Evolutionary conservation across 352 stramenopile genomes (phyloP).

Genomic region (Phytopythium mirpurense): DNA sequence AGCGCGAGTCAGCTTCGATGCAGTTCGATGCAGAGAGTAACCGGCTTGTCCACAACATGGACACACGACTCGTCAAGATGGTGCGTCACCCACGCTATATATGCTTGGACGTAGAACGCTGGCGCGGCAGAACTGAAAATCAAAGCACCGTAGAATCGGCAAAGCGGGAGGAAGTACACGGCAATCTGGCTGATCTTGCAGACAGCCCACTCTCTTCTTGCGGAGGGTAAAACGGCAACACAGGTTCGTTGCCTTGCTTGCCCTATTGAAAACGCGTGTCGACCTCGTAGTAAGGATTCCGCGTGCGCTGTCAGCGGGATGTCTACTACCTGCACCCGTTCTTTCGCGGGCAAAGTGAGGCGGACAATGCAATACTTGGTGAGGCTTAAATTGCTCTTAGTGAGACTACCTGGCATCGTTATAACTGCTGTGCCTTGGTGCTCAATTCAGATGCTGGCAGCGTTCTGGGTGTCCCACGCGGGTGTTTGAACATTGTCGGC

Average conservation of each 20-base stretch:
- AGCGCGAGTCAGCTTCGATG: conserved; percentile 45
- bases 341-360: conserved; percentile 74
- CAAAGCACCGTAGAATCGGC: conserved; percentile 37
- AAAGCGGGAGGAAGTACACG: conserved; percentile 74
- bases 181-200: conserved; percentile 80
- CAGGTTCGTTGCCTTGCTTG: conserved; percentile 30
- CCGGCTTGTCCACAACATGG: conserved; percentile 47
- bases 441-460: conserved; percentile 48
- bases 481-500: conserved; percentile 77
- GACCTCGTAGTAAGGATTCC: too few relatives aligned
- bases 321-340: conserved; percentile 85
- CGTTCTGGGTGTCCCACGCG: conserved; percentile 62
- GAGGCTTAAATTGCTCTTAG: neutral
- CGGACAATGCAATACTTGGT: conserved; percentile 83
- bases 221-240: conserved; percentile 75
- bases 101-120: too few relatives aligned
- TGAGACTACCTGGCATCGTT: too few relatives aligned
- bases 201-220: conserved; percentile 61
- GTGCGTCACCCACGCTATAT: conserved; percentile 15
- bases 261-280: too few relatives aligned
- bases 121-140: too few relatives aligned
- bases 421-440: neutral
- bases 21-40: conserved; percentile 51
- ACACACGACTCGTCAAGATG: conserved; percentile 53
- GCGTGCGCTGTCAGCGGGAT: conserved; percentile 47